Percentiles rank a stretch among this genome's conserved stretches.
phyloP scores from a whole-genome alignment of 345 rosid genomes.

The Iberis pinnata region DNA sequence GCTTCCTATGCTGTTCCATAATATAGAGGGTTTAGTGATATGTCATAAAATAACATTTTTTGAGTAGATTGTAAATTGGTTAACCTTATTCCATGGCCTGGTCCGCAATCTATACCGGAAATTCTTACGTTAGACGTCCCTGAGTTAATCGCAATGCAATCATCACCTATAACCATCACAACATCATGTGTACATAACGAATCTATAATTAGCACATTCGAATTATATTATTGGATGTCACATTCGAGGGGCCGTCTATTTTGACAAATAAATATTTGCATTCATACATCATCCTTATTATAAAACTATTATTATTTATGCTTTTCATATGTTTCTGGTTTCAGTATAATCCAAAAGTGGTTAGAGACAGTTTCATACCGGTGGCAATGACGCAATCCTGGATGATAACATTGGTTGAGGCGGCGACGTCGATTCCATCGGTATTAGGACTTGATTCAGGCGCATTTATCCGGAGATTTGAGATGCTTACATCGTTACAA shows the following conservation, averaged over 20 bases:
- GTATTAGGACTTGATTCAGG: slow-evolving; percentile 39
- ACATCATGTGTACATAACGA: neutral
- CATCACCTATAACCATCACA: slow-evolving; percentile 40
- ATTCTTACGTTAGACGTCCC: slow-evolving; percentile 30
- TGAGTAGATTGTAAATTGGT: neutral
- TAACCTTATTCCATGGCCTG: slow-evolving; percentile 43
- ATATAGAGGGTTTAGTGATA: neutral
- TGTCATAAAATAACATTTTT: neutral
- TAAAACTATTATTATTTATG: too few relatives aligned
- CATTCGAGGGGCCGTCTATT: slow-evolving; percentile 15
- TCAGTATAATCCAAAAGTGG: neutral
- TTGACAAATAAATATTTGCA: slow-evolving; percentile 12
- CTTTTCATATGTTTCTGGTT: too few relatives aligned
- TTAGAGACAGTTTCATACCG: slow-evolving; percentile 23
- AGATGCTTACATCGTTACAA: slow-evolving; percentile 27
- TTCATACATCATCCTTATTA: slow-evolving; percentile 18
- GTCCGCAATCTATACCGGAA: slow-evolving; percentile 31
- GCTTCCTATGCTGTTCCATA: slow-evolving; percentile 45
- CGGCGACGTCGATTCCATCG: slow-evolving; percentile 32
- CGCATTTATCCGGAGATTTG: slow-evolving; percentile 30
- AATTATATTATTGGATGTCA: slow-evolving; percentile 27
- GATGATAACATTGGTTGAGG: slow-evolving; percentile 30
- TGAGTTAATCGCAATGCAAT: slow-evolving; percentile 44
- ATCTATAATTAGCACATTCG: neutral
- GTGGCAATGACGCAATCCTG: slow-evolving; percentile 29